These are phyloP conservation scores for Lunasporangiospora selenospora DNA, from an alignment of 192 early-diverging fungal species.

Conservation along the genomic window DNA sequence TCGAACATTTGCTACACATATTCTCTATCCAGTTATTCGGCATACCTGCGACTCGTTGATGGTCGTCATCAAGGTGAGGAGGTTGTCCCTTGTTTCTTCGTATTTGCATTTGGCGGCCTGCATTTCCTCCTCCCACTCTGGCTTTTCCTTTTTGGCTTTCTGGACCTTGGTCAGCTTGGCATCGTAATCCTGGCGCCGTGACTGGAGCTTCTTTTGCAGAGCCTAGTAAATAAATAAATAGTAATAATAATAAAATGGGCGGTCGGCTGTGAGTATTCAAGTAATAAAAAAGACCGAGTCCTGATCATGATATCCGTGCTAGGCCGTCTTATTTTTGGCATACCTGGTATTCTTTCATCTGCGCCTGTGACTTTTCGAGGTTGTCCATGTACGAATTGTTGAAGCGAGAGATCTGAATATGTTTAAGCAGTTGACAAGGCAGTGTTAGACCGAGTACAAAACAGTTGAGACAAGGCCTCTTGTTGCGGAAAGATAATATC, in stretches of 20 bases:
- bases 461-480: neutral
- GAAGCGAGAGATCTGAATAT: conserved; percentile 36
- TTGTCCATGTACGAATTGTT: conserved; percentile 30
- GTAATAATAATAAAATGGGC: no score
- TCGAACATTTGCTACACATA: neutral
- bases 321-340: no score
- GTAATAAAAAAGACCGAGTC: no score
- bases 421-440: neutral
- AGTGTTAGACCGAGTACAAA: neutral
- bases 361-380: conserved; percentile 33
- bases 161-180: conserved; percentile 88
- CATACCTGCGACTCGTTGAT: conserved; percentile 86
- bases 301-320: no score
- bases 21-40: neutral
- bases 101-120: conserved; percentile 90
- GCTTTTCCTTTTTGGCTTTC: conserved; percentile 89
- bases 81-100: conserved; percentile 85
- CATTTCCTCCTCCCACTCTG: conserved; percentile 91
- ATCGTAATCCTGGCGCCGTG: conserved; percentile 92
- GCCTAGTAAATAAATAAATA: conserved; percentile 56
- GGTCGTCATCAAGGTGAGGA: conserved; percentile 79
- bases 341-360: conserved; percentile 45
- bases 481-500: neutral
- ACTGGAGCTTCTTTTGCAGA: conserved; percentile 87
- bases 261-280: no score